Evolutionary conservation across 2,329 filamentous ascomycete species (phyloP).

Genomic region (Nemania serpens): DNA sequence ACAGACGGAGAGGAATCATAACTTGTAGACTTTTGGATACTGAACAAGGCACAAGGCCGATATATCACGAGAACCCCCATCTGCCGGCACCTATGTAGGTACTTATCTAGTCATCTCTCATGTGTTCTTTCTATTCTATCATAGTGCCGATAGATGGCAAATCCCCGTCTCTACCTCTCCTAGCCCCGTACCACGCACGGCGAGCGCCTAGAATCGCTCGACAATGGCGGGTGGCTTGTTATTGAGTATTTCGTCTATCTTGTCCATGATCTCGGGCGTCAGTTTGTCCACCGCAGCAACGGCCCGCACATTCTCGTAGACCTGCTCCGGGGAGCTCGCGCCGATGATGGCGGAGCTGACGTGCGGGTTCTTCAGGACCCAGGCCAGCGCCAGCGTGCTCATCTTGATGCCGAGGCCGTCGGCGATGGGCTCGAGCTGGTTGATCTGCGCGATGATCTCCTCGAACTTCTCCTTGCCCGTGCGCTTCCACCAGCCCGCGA

Average conservation of each 20-base stretch:
- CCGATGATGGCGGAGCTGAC: constrained; percentile 66
- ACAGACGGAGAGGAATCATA: too few relatives aligned
- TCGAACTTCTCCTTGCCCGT: constrained; percentile 60
- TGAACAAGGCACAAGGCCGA: too few relatives aligned
- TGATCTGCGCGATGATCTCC: constrained; percentile 62
- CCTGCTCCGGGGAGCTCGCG: constrained; percentile 61
- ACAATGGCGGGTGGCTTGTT: constrained; percentile 59
- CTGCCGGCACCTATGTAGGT: too few relatives aligned
- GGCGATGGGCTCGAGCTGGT: constrained; percentile 64
- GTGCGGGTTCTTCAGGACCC: constrained; percentile 66
- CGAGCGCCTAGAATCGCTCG: constrained; percentile 40
- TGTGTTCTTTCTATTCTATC: too few relatives aligned
- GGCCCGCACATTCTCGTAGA: constrained; percentile 63
- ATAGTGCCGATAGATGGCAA: too few relatives aligned
- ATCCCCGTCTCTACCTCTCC: background rate
- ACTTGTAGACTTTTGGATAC: too few relatives aligned
- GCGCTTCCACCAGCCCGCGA: constrained; percentile 57
- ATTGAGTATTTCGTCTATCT: constrained; percentile 63
- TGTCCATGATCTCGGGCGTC: constrained; percentile 61
- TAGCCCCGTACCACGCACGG: background rate
- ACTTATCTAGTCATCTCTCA: too few relatives aligned
- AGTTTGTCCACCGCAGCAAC: constrained; percentile 58
- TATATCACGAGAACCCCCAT: too few relatives aligned
- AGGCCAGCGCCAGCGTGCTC: constrained; percentile 62
- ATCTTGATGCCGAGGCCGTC: constrained; percentile 64